These are phyloP conservation scores for Exserohilum rostratum DNA, from an alignment of 2,329 filamentous ascomycete species.

Conservation along the genomic window DNA sequence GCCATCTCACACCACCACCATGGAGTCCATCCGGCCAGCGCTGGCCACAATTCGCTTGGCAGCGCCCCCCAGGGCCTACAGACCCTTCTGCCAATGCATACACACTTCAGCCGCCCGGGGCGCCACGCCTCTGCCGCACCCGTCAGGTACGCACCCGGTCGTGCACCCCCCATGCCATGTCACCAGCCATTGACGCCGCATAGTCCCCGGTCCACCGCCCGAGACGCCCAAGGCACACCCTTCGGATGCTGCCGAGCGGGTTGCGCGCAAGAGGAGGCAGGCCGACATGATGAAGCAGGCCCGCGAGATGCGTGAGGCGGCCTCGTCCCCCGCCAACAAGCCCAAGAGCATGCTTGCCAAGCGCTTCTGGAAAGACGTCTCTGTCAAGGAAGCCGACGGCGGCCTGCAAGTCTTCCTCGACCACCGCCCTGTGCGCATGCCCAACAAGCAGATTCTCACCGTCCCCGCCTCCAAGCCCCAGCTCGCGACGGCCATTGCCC, in stretches of 20 bases:
- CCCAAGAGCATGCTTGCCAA: slow-evolving; percentile 63
- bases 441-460: slow-evolving; percentile 71
- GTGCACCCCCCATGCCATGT: background rate
- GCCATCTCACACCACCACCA: slow-evolving; percentile 13
- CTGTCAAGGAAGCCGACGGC: slow-evolving; percentile 66
- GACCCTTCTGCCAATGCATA: slow-evolving; percentile 45
- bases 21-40: slow-evolving; percentile 41
- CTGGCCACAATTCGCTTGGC: slow-evolving; percentile 28
- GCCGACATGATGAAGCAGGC: slow-evolving; percentile 56
- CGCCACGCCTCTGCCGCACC: slow-evolving; percentile 62
- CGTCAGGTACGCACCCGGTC: slow-evolving; percentile 46
- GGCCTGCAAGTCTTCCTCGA: slow-evolving; percentile 76
- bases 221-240: slow-evolving; percentile 59
- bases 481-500: slow-evolving; percentile 81
- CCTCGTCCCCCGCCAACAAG: slow-evolving; percentile 46
- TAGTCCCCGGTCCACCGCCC: slow-evolving; percentile 64
- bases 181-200: slow-evolving; percentile 4
- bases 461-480: slow-evolving; percentile 77
- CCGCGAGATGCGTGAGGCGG: slow-evolving; percentile 50
- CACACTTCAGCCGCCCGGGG: slow-evolving; percentile 51
- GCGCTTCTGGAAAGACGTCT: slow-evolving; percentile 88
- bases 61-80: slow-evolving; percentile 22
- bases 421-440: slow-evolving; percentile 76
- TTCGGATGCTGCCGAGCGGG: slow-evolving; percentile 55
- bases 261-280: slow-evolving; percentile 58